phyloP scores from a whole-genome alignment of 139 green algal species.

The Medakamo hakoo region DNA sequence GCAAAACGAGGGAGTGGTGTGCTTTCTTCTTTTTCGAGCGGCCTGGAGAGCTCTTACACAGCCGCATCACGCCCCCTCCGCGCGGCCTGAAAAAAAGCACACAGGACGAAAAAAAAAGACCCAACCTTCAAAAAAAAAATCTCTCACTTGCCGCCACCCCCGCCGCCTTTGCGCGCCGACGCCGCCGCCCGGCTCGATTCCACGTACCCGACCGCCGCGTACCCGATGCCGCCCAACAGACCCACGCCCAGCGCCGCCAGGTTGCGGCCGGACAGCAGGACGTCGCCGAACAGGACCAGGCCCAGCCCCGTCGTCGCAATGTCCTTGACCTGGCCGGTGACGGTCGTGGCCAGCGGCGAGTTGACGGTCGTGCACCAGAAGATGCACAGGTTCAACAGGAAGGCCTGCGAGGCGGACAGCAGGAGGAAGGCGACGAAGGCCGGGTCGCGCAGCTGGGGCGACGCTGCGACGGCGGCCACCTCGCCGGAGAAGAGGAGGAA shows the following conservation, averaged over 20 bases:
- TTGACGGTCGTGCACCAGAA: conserved; percentile 38
- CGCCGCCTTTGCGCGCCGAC: no score
- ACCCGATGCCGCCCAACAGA: conserved; percentile 13
- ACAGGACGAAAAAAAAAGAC: no score
- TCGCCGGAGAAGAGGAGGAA: conserved; percentile 22
- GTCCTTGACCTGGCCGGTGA: conserved; percentile 41
- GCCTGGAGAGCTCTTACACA: no score
- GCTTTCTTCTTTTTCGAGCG: no score
- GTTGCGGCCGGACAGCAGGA: conserved; percentile 14
- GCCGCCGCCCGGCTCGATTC: no score
- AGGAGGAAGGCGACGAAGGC: conserved; percentile 24
- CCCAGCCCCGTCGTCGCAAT: conserved; percentile 30
- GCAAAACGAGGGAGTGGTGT: no score
- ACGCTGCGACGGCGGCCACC: conserved; percentile 7
- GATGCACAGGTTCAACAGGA: conserved; percentile 43
- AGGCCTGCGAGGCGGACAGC: conserved; percentile 26
- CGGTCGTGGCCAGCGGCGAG: conserved; percentile 29
- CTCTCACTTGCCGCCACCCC: no score
- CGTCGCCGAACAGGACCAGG: conserved; percentile 31
- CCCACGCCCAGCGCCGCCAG: conserved; percentile 11
- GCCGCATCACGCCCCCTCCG: no score
- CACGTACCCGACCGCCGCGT: conserved; percentile 10
- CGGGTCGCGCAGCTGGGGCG: conserved; percentile 15
- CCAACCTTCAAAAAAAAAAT: no score
- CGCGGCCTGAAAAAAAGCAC: no score